A percentile compares a stretch with the other conserved stretches of the same genome.
Conservation (phyloP, 805 yeast genomes). For the Zygosaccharomyces bailii region DNA sequence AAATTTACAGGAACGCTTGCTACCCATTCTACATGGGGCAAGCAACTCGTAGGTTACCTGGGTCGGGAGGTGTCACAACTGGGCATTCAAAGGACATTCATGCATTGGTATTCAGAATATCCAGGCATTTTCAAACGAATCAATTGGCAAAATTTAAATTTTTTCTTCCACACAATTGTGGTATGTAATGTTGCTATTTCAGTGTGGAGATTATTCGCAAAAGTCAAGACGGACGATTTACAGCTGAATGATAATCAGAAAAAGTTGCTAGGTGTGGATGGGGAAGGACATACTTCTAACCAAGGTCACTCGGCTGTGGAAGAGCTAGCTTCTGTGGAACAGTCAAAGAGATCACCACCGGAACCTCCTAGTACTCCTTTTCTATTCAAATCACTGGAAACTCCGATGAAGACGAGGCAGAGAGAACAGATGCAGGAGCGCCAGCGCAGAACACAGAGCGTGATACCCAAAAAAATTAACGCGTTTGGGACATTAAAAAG, state of each 20-base stretch:
- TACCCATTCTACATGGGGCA: slow-evolving; percentile 18
- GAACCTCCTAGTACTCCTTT: slow-evolving; percentile 22
- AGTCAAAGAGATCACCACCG: slow-evolving; percentile 6
- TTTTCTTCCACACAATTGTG: slow-evolving; percentile 29
- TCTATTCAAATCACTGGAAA: slow-evolving; percentile 29
- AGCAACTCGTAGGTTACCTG: slow-evolving; percentile 14
- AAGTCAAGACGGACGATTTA: slow-evolving; percentile 35
- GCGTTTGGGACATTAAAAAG: slow-evolving; percentile 24
- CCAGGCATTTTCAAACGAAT: slow-evolving; percentile 16
- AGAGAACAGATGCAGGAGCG: slow-evolving; percentile 16
- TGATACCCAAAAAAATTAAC: slow-evolving; percentile 27
- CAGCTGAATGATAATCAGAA: slow-evolving; percentile 34
- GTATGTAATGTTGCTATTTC: slow-evolving; percentile 33
- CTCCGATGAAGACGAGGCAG: slow-evolving; percentile 25
- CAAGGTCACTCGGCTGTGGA: not conserved
- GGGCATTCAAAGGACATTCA: slow-evolving; percentile 4
- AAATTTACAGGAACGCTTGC: slow-evolving; percentile 23
- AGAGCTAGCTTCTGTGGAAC: not conserved
- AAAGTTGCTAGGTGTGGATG: slow-evolving; percentile 35
- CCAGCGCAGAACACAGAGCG: slow-evolving; percentile 25
- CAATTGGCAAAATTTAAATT: slow-evolving; percentile 23
- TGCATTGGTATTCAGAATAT: slow-evolving; percentile 7
- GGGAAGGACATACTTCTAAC: slow-evolving; percentile 1
- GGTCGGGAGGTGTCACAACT: slow-evolving; percentile 20
- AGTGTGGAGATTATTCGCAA: slow-evolving; percentile 31